Evolutionary conservation across 129 eudicot species (phyloP), one percentile per base, ranked within the genome.

Genomic region (Tanacetum coccineum): DNA sequence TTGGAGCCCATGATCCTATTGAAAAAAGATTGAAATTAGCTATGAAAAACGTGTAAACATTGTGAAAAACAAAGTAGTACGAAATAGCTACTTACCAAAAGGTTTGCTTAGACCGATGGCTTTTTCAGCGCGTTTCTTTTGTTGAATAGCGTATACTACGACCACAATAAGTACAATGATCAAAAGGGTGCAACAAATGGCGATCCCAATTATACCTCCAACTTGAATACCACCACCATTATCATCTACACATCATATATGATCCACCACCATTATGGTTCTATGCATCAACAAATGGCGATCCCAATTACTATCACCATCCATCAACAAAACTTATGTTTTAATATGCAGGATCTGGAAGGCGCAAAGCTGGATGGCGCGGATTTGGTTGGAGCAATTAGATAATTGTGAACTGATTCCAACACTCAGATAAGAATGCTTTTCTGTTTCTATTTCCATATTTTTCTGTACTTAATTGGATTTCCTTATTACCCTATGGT

Each of bases 1-100:
- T 86, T 66, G 96, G 89, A 68, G 75, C 95, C 99, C 99, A 89
- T 22, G 99, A 89, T 51, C 83, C 99, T 93, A 79, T 13, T 10
- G 25, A 66, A 39, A 80, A 55, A 55, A 6, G 56, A 50, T 25
- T 51, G 5, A 40, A 60, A n/a, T 60, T 10, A 68, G 59, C 70
- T 4, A 67, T 21, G 9, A 15, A 45, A 20, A 42, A 28, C 17
- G 52, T 18, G 8, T 5, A 21, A 59, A 18, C 20, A 39, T 74
- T 21, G 61, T 6, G 9, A 52, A 73, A 63, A 40, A n/a, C 32
- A 8, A 9, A 40, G 10, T 19, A 62, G 22, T 7, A 28, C 13
- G 51, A 28, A 2, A 18, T 82, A 36, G 10, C 1, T 36, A 36
- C 42, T 36, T 87, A 93, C 96, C 96, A 47, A 93, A 93, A 62